phyloP scores from a whole-genome alignment of 2,329 filamentous ascomycete genomes.

The Amauroascus niger region DNA sequence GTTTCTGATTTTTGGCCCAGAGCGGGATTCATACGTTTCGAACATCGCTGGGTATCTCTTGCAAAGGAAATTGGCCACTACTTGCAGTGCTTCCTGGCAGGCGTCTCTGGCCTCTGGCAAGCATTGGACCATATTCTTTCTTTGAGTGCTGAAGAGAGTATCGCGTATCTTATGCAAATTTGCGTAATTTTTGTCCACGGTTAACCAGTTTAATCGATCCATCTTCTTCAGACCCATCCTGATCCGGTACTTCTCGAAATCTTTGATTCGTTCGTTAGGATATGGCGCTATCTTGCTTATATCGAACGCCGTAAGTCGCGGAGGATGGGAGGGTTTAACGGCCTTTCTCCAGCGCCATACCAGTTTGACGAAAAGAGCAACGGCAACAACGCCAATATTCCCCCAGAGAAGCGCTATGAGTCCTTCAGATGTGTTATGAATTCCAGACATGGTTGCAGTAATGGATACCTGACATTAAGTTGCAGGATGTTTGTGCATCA shows the following conservation, averaged over 20 bases:
- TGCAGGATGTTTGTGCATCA: background rate
- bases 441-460: background rate
- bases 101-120: slow-evolving; percentile 38
- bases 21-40: slow-evolving; percentile 22
- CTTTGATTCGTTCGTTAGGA: slow-evolving; percentile 32
- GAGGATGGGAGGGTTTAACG: background rate
- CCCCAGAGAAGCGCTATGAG: background rate
- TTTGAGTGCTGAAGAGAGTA: slow-evolving; percentile 32
- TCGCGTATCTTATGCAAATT: slow-evolving; percentile 37
- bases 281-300: slow-evolving; percentile 31
- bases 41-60: slow-evolving; percentile 39
- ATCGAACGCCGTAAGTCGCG: slow-evolving; percentile 17
- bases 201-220: slow-evolving; percentile 42
- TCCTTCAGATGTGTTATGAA: background rate
- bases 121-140: slow-evolving; percentile 37
- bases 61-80: slow-evolving; percentile 40
- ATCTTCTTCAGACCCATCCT: slow-evolving; percentile 42
- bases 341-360: background rate
- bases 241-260: slow-evolving; percentile 33
- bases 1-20: slow-evolving; percentile 33
- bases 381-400: background rate
- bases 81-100: slow-evolving; percentile 40
- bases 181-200: slow-evolving; percentile 40
- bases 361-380: background rate
- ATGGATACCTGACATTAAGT: background rate